phyloP scores from a whole-genome alignment of 352 stramenopile genomes.

The Achlya hypogyna region DNA sequence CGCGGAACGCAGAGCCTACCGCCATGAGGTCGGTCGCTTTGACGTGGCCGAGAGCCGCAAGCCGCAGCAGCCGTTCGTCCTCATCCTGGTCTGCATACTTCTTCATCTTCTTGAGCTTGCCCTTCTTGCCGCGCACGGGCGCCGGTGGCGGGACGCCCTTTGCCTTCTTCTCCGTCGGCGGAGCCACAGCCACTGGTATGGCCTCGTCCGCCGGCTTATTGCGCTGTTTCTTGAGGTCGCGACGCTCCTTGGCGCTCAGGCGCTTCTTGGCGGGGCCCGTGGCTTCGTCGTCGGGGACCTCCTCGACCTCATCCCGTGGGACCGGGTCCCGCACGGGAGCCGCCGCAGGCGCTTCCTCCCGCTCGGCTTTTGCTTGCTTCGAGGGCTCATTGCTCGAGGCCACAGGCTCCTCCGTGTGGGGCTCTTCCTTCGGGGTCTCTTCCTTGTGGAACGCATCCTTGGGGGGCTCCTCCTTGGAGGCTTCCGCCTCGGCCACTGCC shows the following conservation, averaged over 20 bases:
- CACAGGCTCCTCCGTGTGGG: too few species aligned
- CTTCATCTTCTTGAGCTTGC: conserved; percentile 92
- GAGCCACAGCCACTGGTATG: conserved; percentile 17
- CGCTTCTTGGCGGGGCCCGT: conserved; percentile 34
- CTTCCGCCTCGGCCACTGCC: conserved; percentile 19
- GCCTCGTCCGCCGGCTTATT: conserved; percentile 18
- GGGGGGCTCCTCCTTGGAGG: too few species aligned
- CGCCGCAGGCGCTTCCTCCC: too few species aligned
- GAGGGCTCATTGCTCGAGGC: too few species aligned
- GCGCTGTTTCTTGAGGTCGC: conserved; percentile 63
- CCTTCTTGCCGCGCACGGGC: conserved; percentile 85
- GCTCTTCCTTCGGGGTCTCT: conserved; percentile 1
- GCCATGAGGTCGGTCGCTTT: conserved; percentile 8
- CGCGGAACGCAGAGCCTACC: background rate
- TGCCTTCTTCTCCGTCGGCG: conserved; percentile 11
- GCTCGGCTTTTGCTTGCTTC: too few species aligned
- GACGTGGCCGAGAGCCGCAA: conserved; percentile 82
- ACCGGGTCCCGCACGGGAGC: too few species aligned
- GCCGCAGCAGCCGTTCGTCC: conserved; percentile 88
- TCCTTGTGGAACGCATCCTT: background rate
- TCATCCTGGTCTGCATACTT: conserved; percentile 97
- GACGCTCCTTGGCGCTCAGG: conserved; percentile 60
- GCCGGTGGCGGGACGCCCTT: conserved; percentile 20
- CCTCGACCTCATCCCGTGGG: conserved; percentile 6
- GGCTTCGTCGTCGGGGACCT: conserved; percentile 16